These are phyloP conservation scores for Prinsepia uniflora DNA, from an alignment of 306 rosid species.

Conservation along the genomic window DNA sequence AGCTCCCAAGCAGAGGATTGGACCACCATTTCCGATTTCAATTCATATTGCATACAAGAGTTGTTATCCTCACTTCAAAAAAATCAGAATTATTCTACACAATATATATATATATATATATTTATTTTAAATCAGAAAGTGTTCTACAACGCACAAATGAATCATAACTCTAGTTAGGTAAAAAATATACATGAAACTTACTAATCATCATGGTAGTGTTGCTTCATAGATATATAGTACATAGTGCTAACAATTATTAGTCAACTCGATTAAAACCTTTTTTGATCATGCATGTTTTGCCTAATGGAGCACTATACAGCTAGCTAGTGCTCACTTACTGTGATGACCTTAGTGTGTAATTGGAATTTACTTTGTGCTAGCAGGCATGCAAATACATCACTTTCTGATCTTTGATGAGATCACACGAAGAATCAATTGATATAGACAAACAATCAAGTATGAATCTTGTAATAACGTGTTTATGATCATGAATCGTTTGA, in stretches of 20 bases:
- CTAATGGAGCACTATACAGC: neutral
- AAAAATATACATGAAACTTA: neutral
- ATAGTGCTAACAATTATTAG: neutral
- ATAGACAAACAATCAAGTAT: neutral
- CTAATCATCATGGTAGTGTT: neutral
- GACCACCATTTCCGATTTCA: conserved; percentile 45
- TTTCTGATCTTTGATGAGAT: neutral
- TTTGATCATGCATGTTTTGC: conserved; percentile 2
- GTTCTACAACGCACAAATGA: neutral
- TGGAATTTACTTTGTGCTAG: neutral
- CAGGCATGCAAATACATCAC: neutral
- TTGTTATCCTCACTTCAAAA: too few species aligned
- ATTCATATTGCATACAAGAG: neutral
- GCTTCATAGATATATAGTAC: neutral
- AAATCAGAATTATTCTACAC: too few species aligned
- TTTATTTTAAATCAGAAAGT: neutral
- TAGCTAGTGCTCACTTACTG: neutral
- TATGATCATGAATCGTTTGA: too few species aligned
- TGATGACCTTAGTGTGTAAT: too few species aligned
- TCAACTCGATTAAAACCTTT: neutral
- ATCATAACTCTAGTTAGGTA: neutral
- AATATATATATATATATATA: too few species aligned
- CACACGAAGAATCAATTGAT: neutral
- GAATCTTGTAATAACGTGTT: neutral
- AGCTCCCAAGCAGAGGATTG: conserved; percentile 44